Evolutionary conservation across 140 eudicot species (phyloP).

Genomic region (Cichorium intybus): DNA sequence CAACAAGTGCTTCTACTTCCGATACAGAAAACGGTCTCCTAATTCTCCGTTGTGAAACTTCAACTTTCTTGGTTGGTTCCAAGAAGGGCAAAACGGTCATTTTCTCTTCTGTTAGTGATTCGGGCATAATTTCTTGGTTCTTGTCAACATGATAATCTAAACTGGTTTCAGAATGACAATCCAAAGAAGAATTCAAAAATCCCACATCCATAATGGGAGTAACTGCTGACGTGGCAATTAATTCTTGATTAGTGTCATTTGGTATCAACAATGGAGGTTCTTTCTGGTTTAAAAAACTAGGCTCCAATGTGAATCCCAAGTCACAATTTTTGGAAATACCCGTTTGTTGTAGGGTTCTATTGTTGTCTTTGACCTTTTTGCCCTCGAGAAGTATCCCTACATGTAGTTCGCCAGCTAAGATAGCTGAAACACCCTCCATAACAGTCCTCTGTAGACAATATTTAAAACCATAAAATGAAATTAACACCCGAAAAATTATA

Average conservation of each 20-base stretch:
- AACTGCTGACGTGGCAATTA: slow-evolving; percentile 41
- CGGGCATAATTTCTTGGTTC: slow-evolving; percentile 33
- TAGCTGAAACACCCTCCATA: slow-evolving; percentile 68
- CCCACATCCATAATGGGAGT: too few species aligned
- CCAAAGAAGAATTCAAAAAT: slow-evolving; percentile 29
- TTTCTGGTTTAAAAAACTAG: slow-evolving; percentile 29
- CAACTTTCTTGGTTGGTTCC: slow-evolving; percentile 45
- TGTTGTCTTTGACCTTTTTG: slow-evolving; percentile 72
- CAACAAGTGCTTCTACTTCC: slow-evolving; percentile 93
- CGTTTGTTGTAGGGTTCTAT: slow-evolving; percentile 66
- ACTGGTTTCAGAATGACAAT: too few species aligned
- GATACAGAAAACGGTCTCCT: slow-evolving; percentile 84
- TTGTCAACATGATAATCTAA: slow-evolving; percentile 38
- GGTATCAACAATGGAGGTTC: background rate
- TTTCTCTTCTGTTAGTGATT: slow-evolving; percentile 34
- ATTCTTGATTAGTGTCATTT: background rate
- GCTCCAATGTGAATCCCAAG: slow-evolving; percentile 71
- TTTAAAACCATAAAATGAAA: background rate
- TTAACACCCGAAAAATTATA: background rate
- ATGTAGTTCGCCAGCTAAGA: slow-evolving; percentile 60
- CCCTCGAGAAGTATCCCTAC: slow-evolving; percentile 79
- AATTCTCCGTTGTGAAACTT: slow-evolving; percentile 66
- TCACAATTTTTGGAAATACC: slow-evolving; percentile 59
- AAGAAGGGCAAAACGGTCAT: slow-evolving; percentile 43
- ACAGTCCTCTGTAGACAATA: slow-evolving; percentile 54